phyloP scores from a whole-genome alignment of 345 rosid genomes.

The Aquilaria malaccensis region DNA sequence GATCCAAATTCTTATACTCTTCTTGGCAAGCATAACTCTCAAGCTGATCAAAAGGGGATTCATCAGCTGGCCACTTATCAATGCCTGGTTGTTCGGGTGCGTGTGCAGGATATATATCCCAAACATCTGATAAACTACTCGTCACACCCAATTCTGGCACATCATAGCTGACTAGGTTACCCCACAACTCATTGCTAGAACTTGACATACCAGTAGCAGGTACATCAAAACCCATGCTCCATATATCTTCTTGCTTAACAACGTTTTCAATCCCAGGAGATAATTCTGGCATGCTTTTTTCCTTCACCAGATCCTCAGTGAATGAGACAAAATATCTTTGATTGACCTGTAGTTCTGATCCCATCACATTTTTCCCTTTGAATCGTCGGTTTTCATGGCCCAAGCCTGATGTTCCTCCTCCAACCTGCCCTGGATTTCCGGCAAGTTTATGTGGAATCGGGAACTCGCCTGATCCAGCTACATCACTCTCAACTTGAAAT shows the following conservation, averaged over 20 bases:
- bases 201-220: constrained; percentile 31
- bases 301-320: constrained; percentile 35
- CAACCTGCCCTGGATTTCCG: constrained; percentile 12
- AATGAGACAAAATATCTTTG: constrained; percentile 47
- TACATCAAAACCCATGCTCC: constrained; percentile 59
- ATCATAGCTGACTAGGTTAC: constrained; percentile 33
- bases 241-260: constrained; percentile 45
- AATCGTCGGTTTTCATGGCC: constrained; percentile 20
- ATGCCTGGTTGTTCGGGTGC: constrained; percentile 36
- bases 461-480: constrained; percentile 13
- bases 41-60: constrained; percentile 15
- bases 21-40: constrained; percentile 20
- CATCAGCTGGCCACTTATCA: constrained; percentile 45
- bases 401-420: constrained; percentile 29
- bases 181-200: constrained; percentile 49
- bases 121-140: constrained; percentile 50
- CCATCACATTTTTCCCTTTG: constrained; percentile 39
- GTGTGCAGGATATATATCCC: constrained; percentile 49
- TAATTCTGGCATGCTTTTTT: constrained; percentile 27
- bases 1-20: constrained; percentile 19
- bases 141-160: constrained; percentile 43
- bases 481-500: constrained; percentile 25
- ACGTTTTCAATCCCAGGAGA: constrained; percentile 29
- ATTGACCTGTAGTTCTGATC: constrained; percentile 28
- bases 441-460: constrained; percentile 11